Evolutionary conservation across 352 stramenopile species (phyloP).

Genomic region (Phytopythium boreale): DNA sequence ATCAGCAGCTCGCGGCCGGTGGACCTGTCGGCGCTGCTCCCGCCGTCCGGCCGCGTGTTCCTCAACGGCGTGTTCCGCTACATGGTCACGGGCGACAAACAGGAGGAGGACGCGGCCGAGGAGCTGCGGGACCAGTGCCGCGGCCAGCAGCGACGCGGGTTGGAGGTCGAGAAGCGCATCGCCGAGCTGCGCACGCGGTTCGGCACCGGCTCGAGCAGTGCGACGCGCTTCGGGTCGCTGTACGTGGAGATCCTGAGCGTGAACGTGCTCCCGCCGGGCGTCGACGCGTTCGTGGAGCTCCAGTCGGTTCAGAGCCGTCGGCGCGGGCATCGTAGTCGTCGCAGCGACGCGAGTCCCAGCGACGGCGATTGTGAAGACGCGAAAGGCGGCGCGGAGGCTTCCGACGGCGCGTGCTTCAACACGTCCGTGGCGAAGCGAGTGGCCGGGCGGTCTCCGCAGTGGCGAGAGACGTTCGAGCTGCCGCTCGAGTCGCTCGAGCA

Average conservation of each 20-base stretch:
- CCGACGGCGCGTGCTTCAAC: constrained; percentile 24
- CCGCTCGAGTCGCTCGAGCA: constrained; percentile 46
- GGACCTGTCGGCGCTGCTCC: constrained; percentile 15
- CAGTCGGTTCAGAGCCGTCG: not conserved
- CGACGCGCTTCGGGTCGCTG: constrained; percentile 30
- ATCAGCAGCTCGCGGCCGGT: constrained; percentile 13
- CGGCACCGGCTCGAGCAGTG: not conserved
- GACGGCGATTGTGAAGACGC: not conserved
- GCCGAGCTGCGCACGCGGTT: constrained; percentile 20
- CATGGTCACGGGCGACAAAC: constrained; percentile 64
- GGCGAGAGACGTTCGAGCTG: constrained; percentile 62
- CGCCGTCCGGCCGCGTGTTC: constrained; percentile 53
- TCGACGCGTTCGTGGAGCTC: constrained; percentile 24
- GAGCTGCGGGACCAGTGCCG: constrained; percentile 64
- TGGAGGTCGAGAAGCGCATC: constrained; percentile 45
- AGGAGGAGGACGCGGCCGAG: constrained; percentile 64
- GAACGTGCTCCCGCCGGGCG: constrained; percentile 66
- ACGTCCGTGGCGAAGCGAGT: constrained; percentile 50
- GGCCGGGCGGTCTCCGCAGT: constrained; percentile 51
- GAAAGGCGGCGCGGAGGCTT: not conserved
- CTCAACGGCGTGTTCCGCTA: constrained; percentile 72
- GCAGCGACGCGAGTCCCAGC: not conserved
- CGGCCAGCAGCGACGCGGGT: constrained; percentile 26
- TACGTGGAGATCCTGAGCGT: constrained; percentile 56
- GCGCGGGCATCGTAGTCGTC: not conserved